These are phyloP conservation scores for Cutaneotrichosporon curvatum DNA, from an alignment of 1,284 basidiomycete species.

Conservation along the genomic window DNA sequence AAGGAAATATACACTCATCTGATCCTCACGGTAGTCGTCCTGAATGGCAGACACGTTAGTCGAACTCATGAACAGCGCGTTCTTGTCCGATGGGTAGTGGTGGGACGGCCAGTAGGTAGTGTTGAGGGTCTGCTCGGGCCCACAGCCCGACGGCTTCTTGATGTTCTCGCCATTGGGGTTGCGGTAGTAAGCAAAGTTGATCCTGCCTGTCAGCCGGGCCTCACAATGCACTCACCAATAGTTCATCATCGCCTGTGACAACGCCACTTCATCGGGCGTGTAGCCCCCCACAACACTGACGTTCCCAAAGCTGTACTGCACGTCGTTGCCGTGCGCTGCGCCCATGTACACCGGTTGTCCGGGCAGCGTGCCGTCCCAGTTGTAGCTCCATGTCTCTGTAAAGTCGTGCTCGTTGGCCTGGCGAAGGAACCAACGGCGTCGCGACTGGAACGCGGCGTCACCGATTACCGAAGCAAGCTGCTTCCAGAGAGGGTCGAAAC, in stretches of 20 bases:
- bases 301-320: constrained; percentile 26
- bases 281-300: constrained; percentile 12
- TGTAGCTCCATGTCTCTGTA: constrained; percentile 31
- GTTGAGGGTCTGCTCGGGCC: not conserved
- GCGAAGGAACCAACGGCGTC: constrained; percentile 26
- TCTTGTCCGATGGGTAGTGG: constrained; percentile 17
- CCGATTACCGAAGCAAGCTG: constrained; percentile 26
- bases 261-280: constrained; percentile 17
- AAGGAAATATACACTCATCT: not conserved
- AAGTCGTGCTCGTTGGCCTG: constrained; percentile 21
- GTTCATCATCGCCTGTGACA: constrained; percentile 27
- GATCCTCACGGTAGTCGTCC: constrained; percentile 33
- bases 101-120: constrained; percentile 28
- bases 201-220: constrained; percentile 1
- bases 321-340: constrained; percentile 24
- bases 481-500: constrained; percentile 25
- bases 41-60: constrained; percentile 28
- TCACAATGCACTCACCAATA: constrained; percentile 22
- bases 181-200: constrained; percentile 41
- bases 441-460: constrained; percentile 28
- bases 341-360: not conserved
- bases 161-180: constrained; percentile 26
- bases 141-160: too few relatives aligned
- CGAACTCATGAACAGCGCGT: constrained; percentile 25
- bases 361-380: constrained; percentile 19